phyloP scores from a whole-genome alignment of 768 basidiomycete species.

The Porphyrellus cyaneotinctus region DNA sequence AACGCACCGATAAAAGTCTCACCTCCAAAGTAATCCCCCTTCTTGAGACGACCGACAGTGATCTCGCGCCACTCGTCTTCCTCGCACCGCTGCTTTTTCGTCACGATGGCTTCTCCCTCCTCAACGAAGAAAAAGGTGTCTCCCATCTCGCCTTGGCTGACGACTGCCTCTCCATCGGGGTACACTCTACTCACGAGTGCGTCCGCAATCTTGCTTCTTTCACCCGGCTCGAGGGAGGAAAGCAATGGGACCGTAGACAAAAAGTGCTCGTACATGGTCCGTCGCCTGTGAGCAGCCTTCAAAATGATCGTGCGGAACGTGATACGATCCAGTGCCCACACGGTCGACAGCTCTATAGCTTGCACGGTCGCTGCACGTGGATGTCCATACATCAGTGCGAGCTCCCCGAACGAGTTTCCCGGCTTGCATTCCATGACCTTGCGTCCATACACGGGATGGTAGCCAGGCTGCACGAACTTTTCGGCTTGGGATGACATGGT shows the following conservation, averaged over 20 bases:
- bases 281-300: conserved; percentile 83
- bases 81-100: conserved; percentile 62
- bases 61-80: conserved; percentile 60
- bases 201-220: conserved; percentile 96
- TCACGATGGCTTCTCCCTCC: conserved; percentile 85
- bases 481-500: conserved; percentile 40
- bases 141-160: conserved; percentile 90
- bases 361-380: conserved; percentile 93
- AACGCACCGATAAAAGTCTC: conserved; percentile 21
- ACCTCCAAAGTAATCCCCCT: conserved; percentile 99
- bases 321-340: conserved; percentile 96
- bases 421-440: conserved; percentile 83
- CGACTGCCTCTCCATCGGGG: conserved; percentile 81
- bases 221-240: conserved; percentile 77
- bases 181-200: conserved; percentile 83
- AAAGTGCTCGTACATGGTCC: conserved; percentile 97
- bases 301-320: conserved; percentile 98
- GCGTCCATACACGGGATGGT: conserved; percentile 69
- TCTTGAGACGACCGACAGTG: conserved; percentile 68
- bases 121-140: conserved; percentile 98
- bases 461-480: conserved; percentile 58
- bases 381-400: conserved; percentile 98
- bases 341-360: conserved; percentile 72
- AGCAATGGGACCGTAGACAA: conserved; percentile 86
- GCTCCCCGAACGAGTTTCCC: conserved; percentile 89